These are phyloP conservation scores for Leccinum imitatum DNA, from an alignment of 768 basidiomycete genomes.

Conservation along the genomic window DNA sequence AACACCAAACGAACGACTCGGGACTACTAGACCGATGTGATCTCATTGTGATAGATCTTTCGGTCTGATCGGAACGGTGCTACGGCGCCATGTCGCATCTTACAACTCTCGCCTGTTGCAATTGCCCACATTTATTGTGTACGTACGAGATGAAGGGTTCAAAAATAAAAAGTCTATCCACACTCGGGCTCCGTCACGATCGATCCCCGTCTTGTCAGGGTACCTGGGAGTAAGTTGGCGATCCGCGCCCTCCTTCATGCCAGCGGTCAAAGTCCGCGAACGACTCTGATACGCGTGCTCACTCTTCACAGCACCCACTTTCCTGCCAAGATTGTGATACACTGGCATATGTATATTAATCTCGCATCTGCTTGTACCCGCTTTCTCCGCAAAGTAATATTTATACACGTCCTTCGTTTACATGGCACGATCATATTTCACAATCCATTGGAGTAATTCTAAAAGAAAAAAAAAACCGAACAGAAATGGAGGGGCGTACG, in stretches of 20 bases:
- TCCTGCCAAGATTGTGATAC: neutral
- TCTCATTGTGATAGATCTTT: slow-evolving; percentile 5
- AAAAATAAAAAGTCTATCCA: slow-evolving; percentile 3
- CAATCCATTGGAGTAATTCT: neutral
- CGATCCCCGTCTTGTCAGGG: neutral
- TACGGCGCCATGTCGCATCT: neutral
- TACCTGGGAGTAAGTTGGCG: slow-evolving; percentile 10
- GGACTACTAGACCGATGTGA: neutral
- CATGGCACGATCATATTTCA: neutral
- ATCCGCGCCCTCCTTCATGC: slow-evolving; percentile 12
- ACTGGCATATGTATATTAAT: neutral
- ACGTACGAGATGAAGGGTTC: neutral
- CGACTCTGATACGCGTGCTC: neutral
- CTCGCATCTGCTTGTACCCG: neutral
- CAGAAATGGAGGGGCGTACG: neutral
- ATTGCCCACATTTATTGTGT: neutral
- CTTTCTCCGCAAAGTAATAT: neutral
- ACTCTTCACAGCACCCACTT: neutral
- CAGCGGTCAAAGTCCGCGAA: slow-evolving; percentile 12
- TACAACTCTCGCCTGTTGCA: neutral
- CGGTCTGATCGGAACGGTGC: slow-evolving; percentile 2
- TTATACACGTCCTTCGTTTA: neutral
- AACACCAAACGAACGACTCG: neutral
- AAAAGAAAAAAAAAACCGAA: neutral
- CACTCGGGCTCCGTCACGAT: slow-evolving; percentile 1